These are phyloP conservation scores for Tremella yokohamensis DNA, from an alignment of 768 basidiomycete genomes.

Conservation along the genomic window DNA sequence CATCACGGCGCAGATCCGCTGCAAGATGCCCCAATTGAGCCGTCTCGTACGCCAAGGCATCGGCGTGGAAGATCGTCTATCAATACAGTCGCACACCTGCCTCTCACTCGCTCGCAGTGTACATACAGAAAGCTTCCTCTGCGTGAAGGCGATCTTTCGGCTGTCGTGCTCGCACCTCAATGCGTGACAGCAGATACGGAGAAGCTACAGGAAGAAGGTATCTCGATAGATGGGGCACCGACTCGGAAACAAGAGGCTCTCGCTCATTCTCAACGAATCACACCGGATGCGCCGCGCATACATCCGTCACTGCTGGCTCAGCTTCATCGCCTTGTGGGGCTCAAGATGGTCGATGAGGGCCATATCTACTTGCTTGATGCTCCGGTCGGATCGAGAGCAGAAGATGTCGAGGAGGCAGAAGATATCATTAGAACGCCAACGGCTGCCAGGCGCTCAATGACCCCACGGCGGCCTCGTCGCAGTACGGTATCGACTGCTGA, in stretches of 20 bases:
- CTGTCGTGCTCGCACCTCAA: conserved; percentile 38
- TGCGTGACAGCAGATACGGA: conserved; percentile 29
- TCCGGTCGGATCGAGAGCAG: no score
- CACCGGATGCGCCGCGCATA: conserved; percentile 16
- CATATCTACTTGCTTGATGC: conserved; percentile 28
- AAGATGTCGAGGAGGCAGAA: neutral
- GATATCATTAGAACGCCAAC: neutral
- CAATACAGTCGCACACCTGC: conserved; percentile 14
- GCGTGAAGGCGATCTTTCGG: conserved; percentile 21
- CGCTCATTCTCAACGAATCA: conserved; percentile 16
- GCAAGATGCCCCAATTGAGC: neutral
- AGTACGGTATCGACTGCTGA: no score
- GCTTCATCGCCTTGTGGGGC: conserved; percentile 34
- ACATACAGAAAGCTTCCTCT: conserved; percentile 42
- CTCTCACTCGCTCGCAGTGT: conserved; percentile 46
- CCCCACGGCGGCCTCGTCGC: no score
- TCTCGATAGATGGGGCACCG: conserved; percentile 28
- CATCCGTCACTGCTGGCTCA: conserved; percentile 18
- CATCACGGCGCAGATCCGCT: conserved; percentile 20
- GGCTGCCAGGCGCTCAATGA: no score
- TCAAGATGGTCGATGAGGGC: conserved; percentile 31
- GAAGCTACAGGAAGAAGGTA: conserved; percentile 22
- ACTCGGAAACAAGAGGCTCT: conserved; percentile 27
- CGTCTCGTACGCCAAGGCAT: neutral
- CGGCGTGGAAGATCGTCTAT: neutral